These are phyloP conservation scores for Fagopyrum homotropicum DNA, from an alignment of 148 eudicot genomes.

Conservation along the genomic window DNA sequence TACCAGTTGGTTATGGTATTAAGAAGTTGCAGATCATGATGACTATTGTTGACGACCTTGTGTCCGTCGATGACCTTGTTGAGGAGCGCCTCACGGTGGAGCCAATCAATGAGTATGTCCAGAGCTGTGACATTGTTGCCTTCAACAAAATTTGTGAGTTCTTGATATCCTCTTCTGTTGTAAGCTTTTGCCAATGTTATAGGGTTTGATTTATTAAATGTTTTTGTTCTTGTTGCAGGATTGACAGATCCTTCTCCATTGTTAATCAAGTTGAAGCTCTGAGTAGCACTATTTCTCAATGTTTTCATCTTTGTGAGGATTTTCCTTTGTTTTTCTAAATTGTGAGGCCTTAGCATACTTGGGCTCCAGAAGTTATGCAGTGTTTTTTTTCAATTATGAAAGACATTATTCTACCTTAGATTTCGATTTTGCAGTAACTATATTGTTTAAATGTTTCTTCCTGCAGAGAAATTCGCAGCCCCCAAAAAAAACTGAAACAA, in stretches of 20 bases:
- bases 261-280: not conserved
- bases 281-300: not conserved
- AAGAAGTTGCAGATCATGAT: conserved; percentile 89
- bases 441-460: too few relatives aligned
- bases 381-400: not conserved
- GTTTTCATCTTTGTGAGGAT: not conserved
- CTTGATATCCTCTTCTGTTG: not conserved
- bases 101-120: conserved; percentile 79
- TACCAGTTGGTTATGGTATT: conserved; percentile 91
- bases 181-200: not conserved
- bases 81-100: conserved; percentile 66
- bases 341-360: not conserved
- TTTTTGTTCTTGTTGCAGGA: conserved; percentile 6
- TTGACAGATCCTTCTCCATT: not conserved
- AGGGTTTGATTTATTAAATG: not conserved
- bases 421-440: too few relatives aligned
- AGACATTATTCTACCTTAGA: not conserved
- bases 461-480: too few relatives aligned
- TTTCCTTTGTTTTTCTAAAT: not conserved
- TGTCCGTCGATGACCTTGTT: conserved; percentile 66
- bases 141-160: conserved; percentile 69
- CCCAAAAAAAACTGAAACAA: too few relatives aligned
- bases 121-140: conserved; percentile 94
- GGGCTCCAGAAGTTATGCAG: not conserved
- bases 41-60: conserved; percentile 83